Percentiles rank a stretch among this genome's conserved stretches.
Evolutionary conservation across 345 rosid species (phyloP).

Genomic region (Orychophragmus violaceus): DNA sequence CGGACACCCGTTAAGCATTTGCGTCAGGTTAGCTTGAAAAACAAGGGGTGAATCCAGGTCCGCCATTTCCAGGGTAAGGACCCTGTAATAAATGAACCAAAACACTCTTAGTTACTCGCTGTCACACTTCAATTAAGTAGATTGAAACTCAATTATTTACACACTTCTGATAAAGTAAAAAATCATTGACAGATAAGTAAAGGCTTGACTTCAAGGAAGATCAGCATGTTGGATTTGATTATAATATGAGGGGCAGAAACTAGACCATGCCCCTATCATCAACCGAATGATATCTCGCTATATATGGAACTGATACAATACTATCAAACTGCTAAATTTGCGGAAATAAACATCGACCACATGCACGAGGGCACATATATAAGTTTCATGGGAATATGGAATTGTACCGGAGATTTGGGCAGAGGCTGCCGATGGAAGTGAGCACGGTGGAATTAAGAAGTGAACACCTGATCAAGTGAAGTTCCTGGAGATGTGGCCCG

Average conservation of each 20-base stretch:
- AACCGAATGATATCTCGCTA: background rate
- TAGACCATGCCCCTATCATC: background rate
- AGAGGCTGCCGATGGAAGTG: slow-evolving; percentile 34
- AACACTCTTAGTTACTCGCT: background rate
- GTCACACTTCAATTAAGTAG: background rate
- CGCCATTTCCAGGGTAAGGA: slow-evolving; percentile 43
- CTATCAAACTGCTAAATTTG: too few species aligned
- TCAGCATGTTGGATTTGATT: background rate
- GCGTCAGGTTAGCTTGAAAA: slow-evolving; percentile 29
- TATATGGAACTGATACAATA: background rate
- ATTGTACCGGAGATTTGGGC: slow-evolving; percentile 52
- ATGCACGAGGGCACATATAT: background rate
- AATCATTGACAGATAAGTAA: background rate
- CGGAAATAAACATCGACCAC: background rate
- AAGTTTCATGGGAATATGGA: background rate
- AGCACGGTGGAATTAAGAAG: slow-evolving; percentile 31
- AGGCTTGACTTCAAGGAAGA: background rate
- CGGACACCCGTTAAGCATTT: slow-evolving; percentile 37
- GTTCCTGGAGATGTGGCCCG: slow-evolving; percentile 34
- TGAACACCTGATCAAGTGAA: slow-evolving; percentile 45
- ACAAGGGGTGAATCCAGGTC: slow-evolving; percentile 24
- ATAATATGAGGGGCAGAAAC: background rate
- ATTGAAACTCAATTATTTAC: background rate
- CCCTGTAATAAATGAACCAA: slow-evolving; percentile 25
- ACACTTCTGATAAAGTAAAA: background rate